A percentile compares a stretch with the other conserved stretches of the same genome.
Evolutionary conservation across 306 rosid genomes (phyloP).

Genomic region (Hippophae tibetana): DNA sequence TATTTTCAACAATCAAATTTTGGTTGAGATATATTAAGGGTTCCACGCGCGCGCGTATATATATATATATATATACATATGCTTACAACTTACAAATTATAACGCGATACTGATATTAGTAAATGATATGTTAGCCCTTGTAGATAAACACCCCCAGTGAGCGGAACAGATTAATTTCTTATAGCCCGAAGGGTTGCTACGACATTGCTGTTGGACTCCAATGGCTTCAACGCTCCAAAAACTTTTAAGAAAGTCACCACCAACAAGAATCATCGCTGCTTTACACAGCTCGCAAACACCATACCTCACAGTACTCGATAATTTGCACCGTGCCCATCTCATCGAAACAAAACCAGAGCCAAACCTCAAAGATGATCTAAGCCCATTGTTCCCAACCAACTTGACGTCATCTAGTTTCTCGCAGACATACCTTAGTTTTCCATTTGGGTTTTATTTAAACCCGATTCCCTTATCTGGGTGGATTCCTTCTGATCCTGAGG

Average conservation of each 20-base stretch:
- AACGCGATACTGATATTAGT: too few relatives aligned
- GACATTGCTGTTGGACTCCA: conserved; percentile 4
- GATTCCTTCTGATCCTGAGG: conserved; percentile 8
- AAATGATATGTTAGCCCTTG: too few relatives aligned
- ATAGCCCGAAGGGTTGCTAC: too few relatives aligned
- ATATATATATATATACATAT: too few relatives aligned
- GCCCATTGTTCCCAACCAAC: not conserved
- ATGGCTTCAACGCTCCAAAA: conserved; percentile 63
- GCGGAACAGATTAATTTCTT: too few relatives aligned
- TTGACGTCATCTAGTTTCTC: not conserved
- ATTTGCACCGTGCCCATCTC: conserved; percentile 12
- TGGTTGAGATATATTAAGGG: too few relatives aligned
- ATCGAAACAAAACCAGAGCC: conserved; percentile 9
- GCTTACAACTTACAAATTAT: too few relatives aligned
- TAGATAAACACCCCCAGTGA: too few relatives aligned
- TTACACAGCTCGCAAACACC: conserved; percentile 11
- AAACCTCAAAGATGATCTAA: conserved; percentile 5
- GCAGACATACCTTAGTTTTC: conserved; percentile 26
- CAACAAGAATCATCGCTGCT: conserved; percentile 27
- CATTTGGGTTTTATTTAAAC: conserved; percentile 27
- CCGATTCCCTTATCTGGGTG: conserved; percentile 15
- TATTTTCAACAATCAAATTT: too few relatives aligned
- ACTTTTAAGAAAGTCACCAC: conserved; percentile 33
- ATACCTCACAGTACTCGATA: conserved; percentile 15
- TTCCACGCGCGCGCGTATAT: too few relatives aligned